Base-by-base conservation (phyloP, 768 basidiomycete genomes). In the Sporobolomyces pararoseus region DNA sequence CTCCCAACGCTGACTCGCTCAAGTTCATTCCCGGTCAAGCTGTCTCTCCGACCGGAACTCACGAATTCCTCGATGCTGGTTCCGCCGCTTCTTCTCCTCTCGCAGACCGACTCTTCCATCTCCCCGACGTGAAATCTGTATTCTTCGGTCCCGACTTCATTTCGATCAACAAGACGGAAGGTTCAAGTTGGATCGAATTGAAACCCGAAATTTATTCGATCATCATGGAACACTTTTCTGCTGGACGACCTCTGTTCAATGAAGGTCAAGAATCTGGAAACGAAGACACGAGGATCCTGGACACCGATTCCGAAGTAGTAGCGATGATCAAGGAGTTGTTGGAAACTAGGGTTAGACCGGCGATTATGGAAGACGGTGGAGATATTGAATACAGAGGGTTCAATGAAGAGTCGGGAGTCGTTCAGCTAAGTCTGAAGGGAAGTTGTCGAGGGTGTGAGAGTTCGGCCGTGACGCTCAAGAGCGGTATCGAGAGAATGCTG, bases 91-190 rank as follows among this genome's bases (percentile, higher is more conserved):
- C 83, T n/a, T 98, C 95, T 0, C 93, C 96, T 1, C 84, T 99
- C n/a, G 96, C 95, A 17, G 86, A 93, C 65, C 87, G 91, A 13
- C 85, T 99, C 29, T 91, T 99, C 86, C 92, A 92, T 61, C 86
- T 98, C 66, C 89, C 95, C 53, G 96, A 96, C 60, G 89, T 99
- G 63, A 85, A 84, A 39, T 85, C 84, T 52, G 85, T 98, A 32
- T 97, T 98, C 79, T 99, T 90, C 78, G 96, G 96, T 0, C 96
- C 96, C 9, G 96, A 99, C 81, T 99, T 99, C 77, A 91, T 99
- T 77, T 94, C 92, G 5, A 89, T 98, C 46, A 91, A 90, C 47
- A 98, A 98, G 80, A 87, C 89, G 75, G 83, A 86, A 54, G 91
- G 90, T 78, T 85, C 86, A 75, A 81, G 86, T 17, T 99, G 96